Base-by-base conservation (phyloP, 345 rosid species). In the Lepidium didymum region DNA sequence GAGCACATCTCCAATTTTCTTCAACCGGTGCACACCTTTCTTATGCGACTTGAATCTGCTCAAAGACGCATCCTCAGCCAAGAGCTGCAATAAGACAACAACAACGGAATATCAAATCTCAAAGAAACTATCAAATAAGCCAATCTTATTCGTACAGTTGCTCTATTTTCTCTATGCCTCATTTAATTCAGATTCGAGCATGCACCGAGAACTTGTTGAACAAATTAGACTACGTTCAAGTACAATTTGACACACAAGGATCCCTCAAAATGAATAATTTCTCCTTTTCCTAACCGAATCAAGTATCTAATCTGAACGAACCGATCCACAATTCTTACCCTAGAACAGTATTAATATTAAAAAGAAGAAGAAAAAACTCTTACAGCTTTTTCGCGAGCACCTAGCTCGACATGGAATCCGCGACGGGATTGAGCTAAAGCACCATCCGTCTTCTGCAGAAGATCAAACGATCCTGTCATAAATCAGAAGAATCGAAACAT, bases 361-460 rank as follows among this genome's bases (percentile, higher is more conserved):
- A 0, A 29, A 29, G 1, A 27, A 27, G 33, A 29, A 29, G 27
- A 40, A 50, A 1, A 6, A 37, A 67, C 23, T 63, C 95, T 81
- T 67, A 94, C 99, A 78, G 96, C 90, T 87, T 87, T 82, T 81
- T 91, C 99, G 13, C 99, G 95, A 71, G 87, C 77, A 15, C 97
- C 99, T 0, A 77, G 86, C 44, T 86, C 91, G 35, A 89, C 86
- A 62, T 91, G 97, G 60, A 80, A 76, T 10, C 86, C 88, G 3
- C 99, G 95, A 38, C 82, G 85, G n/a, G 82, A 25, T 25, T 77
- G 67, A 38, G 82, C 72, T 21, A 83, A 31, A 2, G 79, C 75
- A 59, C 59, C 84, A 60, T 76, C 79, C n/a, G 66, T 57, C 70
- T 78, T 78, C 93, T 79, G 72, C 79, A 70, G 59, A 61, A 16